Conservation (phyloP, 2,329 filamentous ascomycete species). For the Fusarium fujikuroi region DNA sequence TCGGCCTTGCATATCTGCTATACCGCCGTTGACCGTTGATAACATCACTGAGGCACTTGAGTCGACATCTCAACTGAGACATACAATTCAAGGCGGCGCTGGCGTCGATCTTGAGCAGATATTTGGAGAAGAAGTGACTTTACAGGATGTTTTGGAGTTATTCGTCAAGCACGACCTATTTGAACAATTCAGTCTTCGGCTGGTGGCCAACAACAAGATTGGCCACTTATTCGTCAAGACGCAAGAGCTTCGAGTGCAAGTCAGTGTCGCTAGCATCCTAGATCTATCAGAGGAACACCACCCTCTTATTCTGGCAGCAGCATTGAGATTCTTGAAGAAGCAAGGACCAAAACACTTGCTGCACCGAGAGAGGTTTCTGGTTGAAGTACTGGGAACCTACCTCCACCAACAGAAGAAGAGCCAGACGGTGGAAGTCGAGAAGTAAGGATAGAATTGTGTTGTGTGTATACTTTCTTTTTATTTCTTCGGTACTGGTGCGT, state of each 20-base stretch:
- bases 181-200: constrained; percentile 20
- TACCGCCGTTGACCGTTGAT: background rate
- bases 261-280: background rate
- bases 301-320: background rate
- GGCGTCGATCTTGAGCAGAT: background rate
- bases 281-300: constrained; percentile 11
- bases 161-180: constrained; percentile 34
- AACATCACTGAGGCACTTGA: constrained; percentile 18
- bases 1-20: constrained; percentile 18
- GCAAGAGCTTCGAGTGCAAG: background rate
- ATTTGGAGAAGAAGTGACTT: background rate
- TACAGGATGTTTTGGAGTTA: constrained; percentile 8
- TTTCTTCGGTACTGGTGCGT: background rate
- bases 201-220: constrained; percentile 4
- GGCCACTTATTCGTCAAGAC: background rate
- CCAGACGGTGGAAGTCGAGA: background rate
- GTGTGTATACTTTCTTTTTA: rapidly evolving
- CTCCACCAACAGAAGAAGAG: background rate
- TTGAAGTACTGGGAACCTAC: constrained; percentile 30
- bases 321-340: constrained; percentile 5
- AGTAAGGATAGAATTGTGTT: background rate
- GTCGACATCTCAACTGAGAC: constrained; percentile 17
- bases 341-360: constrained; percentile 17
- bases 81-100: background rate
- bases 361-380: constrained; percentile 30